Base-by-base conservation (phyloP, 2,329 filamentous ascomycete species). In the Ceratocystis ficicola region DNA sequence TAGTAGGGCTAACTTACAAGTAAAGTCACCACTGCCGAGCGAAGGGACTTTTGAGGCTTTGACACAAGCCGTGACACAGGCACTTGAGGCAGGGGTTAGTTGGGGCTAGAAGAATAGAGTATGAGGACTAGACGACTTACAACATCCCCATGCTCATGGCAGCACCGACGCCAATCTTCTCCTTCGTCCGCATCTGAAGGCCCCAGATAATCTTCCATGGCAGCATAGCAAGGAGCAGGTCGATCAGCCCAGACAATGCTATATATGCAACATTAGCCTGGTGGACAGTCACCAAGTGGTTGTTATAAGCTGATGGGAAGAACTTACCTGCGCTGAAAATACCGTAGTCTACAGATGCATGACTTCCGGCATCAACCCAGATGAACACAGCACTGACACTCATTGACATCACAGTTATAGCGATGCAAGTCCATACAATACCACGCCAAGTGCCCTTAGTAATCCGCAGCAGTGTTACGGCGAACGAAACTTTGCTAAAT, bases 131-230 rank as follows among this genome's bases (percentile, higher is more conserved):
- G 25, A 8, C 15, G 6, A 66, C 73, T 69, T 70, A 76, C 75
- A 78, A 75, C 1, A 78, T 66, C 1, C 77, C 77, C 70, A 78
- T 74, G 68, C 75, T 76, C 77, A 78, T 78, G 7, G 77, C 76
- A 1, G 76, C 68, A 8, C 74, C 69, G 0, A 76, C 75, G 3
- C 77, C 76, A 15, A 76, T 67, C 64, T 77, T 77, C 61, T 78
- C 77, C 67, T 73, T 75, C 32, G 69, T 70, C 65, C 72, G 75
- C 73, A 78, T 77, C 6, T 72, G 72, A 15, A 76, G 69, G 0
- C 71, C 71, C 75, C 74, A 76, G 55, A 78, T 74, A 7, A 78
- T 73, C 25, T 71, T 74, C 76, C 75, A 77, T 0, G 77, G 77
- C 2, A 78, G 67, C 0, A 77, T 44, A 0, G 76, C 76, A 6